Evolutionary conservation across 2,329 filamentous ascomycete species (phyloP), one percentile per base, ranked within the genome.

Genomic region (Camillea tinctor): DNA sequence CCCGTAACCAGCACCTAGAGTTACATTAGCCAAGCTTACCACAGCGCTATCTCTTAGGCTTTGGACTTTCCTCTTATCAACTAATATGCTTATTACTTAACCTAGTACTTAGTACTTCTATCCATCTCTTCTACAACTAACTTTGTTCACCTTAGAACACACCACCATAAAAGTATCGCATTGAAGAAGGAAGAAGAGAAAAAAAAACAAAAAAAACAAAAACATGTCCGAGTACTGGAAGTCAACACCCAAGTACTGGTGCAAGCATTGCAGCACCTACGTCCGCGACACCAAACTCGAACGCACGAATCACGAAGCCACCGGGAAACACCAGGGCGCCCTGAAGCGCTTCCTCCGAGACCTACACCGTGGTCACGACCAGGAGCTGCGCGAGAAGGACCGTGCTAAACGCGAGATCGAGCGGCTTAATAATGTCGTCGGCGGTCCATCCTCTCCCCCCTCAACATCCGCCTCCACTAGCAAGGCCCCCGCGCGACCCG

Each of bases 151-250:
- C 2, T 30, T 4, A n/a, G n/a, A n/a, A n/a, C n/a, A n/a, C n/a
- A n/a, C n/a, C n/a, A n/a, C n/a, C n/a, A n/a, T n/a, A n/a, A n/a
- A n/a, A n/a, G 13, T 30, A 6, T 30, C 26, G 26, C 26, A 30
- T 30, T 30, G 6, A 6, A 13, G 6, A 30, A 30, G 26, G 22
- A 6, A 20, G 49, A 36, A n/a, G 56, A n/a, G 52, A 54, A 52
- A 44, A 21, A 40, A 49, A 54, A 40, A 30, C 7, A 30, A 7
- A 30, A 30, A 7, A 30, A 30, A 11, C 3, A 30, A 26, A 26
- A 30, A 30, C 6, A 98, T 99, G 95, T 89, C 95, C 0, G 95
- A 98, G 82, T 96, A 97, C 79, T 98, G 95, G 95, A 98, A 98
- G 75, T 97, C 94, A 20, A 97, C 93, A 75, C 93, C 93, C 5